These are phyloP conservation scores for Melastoma candidum DNA, from an alignment of 441 rosid genomes.

Conservation along the genomic window DNA sequence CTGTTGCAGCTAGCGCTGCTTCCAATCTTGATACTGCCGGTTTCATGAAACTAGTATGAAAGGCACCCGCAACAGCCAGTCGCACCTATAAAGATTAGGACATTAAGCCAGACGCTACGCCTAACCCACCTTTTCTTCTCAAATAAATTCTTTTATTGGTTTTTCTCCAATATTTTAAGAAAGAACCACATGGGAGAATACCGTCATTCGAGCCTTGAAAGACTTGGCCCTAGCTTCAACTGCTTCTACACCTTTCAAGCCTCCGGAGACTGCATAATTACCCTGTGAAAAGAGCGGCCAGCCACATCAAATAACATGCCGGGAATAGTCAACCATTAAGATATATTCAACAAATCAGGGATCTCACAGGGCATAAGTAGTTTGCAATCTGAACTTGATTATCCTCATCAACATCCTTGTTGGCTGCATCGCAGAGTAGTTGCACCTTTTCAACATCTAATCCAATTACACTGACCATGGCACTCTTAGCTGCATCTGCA, in stretches of 20 bases:
- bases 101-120: neutral
- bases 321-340: conserved; percentile 1
- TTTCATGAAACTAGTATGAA: conserved; percentile 94
- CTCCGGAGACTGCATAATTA: conserved; percentile 96
- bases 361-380: conserved; percentile 60
- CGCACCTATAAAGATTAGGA: conserved; percentile 50
- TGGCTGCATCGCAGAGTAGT: conserved; percentile 84
- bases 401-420: conserved; percentile 69
- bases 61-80: conserved; percentile 93
- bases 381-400: conserved; percentile 90
- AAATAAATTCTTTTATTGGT: too few species aligned
- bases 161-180: neutral
- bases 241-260: conserved; percentile 80
- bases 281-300: conserved; percentile 42
- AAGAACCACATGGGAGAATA: conserved; percentile 15
- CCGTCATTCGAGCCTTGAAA: conserved; percentile 93
- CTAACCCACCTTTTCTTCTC: neutral
- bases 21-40: conserved; percentile 96
- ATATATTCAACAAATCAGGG: conserved; percentile 7
- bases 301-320: neutral
- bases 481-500: conserved; percentile 91
- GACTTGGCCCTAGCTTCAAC: conserved; percentile 94
- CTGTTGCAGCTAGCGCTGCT: conserved; percentile 70
- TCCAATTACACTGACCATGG: conserved; percentile 93
- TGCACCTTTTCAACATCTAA: conserved; percentile 79